Base-by-base conservation (phyloP, 176 grass and related monocot species). In the Thalia dealbata region DNA sequence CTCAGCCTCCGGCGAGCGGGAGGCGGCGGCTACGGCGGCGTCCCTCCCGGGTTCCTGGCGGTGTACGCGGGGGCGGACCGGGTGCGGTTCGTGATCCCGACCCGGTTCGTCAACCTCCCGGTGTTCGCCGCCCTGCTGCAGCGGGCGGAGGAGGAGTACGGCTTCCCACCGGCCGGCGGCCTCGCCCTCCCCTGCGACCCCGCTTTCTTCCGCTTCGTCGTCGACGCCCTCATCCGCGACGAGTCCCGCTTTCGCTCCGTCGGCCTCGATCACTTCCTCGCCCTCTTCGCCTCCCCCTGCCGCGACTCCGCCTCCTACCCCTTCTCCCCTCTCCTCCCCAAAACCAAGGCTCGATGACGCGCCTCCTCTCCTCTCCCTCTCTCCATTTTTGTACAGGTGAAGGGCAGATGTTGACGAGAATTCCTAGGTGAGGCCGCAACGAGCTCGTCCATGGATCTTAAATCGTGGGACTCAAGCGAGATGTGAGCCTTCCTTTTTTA, bases 81-180 rank as follows among this genome's bases (percentile, higher is more conserved):
- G 27, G 16, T 18, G 48, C 75, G 75, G 19, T 77, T 77, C 64
- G 75, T 69, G 63, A 77, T 77, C 63, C 75, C 64, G 10, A 56
- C 60, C 28, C 62, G 75, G 75, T 42, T 69, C 63, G 28, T 77
- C 14, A 77, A 58, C 50, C 25, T 77, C 16, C 75, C 75, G 45
- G 62, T 68, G 18, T 69, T 77, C 28, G 62, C 64, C 9, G 50
- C 48, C 26, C 50, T 77, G 28, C 29, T 77, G 23, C 61, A 68
- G 10, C 62, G 26, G 19, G 63, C 64, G 26, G 75, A 77, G 46
- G 75, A 69, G 64, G 63, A 69, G 46, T 77, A 68, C 64, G 75
- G 63, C 2, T 77, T 77, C 60, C 75, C 65, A 10, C 14, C 75
- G 25, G 11, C 64, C 28, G 75, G 75, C 21, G 75, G 75, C 63